Conservation (phyloP, 768 basidiomycete species). For the Agaricus blazei region DNA sequence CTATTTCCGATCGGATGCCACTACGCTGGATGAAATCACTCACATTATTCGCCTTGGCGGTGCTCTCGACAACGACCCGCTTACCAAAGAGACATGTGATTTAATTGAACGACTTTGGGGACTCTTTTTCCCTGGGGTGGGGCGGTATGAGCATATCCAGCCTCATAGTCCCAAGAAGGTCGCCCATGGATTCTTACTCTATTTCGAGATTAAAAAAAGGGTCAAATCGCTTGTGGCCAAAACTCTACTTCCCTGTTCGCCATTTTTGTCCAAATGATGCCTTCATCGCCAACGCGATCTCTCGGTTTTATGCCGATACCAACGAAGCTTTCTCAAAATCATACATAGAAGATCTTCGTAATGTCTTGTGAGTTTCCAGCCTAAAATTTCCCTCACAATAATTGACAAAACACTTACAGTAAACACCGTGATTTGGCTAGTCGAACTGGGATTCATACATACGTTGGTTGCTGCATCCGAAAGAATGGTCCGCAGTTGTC, state of each 20-base stretch:
- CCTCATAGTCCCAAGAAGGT: slow-evolving; percentile 6
- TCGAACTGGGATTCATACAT: slow-evolving; percentile 17
- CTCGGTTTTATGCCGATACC: slow-evolving; percentile 9
- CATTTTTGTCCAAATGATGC: slow-evolving; percentile 15
- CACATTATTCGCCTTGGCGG: slow-evolving; percentile 13
- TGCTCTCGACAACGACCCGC: slow-evolving; percentile 9
- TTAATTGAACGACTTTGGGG: slow-evolving; percentile 13
- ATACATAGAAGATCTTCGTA: slow-evolving; percentile 9
- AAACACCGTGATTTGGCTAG: slow-evolving; percentile 12
- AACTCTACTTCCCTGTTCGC: slow-evolving; percentile 16
- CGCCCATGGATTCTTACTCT: slow-evolving; percentile 12
- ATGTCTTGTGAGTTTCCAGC: slow-evolving; percentile 12
- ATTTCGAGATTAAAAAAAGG: slow-evolving; percentile 13
- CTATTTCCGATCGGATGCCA: slow-evolving; percentile 14
- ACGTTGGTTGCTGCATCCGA: slow-evolving; percentile 14
- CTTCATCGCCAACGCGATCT: slow-evolving; percentile 11
- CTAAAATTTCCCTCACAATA: no score
- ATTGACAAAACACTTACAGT: not conserved
- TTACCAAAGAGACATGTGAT: slow-evolving; percentile 9
- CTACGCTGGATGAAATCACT: slow-evolving; percentile 9
- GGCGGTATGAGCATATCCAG: slow-evolving; percentile 7
- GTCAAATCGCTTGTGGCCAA: slow-evolving; percentile 11
- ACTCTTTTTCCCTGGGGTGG: slow-evolving; percentile 13
- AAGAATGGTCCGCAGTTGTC: slow-evolving; percentile 14
- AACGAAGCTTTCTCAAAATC: slow-evolving; percentile 8